Conservation (phyloP, 2,329 filamentous ascomycete genomes). For the Fusarium siculi region DNA sequence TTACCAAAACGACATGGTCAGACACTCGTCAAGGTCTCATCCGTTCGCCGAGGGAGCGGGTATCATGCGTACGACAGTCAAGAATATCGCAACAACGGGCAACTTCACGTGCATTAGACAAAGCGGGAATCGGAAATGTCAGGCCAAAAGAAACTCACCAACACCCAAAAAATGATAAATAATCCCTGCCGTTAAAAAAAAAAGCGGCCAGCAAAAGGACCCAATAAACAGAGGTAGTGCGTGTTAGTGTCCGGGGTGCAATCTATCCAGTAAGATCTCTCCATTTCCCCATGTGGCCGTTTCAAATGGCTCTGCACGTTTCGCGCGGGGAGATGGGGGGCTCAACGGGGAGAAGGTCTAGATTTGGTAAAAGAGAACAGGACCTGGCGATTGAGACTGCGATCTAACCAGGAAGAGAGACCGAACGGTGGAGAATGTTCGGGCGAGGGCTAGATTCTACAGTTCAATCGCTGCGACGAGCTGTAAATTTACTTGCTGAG, state of each 20-base stretch:
- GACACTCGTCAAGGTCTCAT: neutral
- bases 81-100: neutral
- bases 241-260: neutral
- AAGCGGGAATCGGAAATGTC: constrained; percentile 5
- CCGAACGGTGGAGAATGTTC: constrained; percentile 24
- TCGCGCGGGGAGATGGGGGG: neutral
- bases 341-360: constrained; percentile 8
- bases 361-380: neutral
- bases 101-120: constrained; percentile 5
- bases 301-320: constrained; percentile 18
- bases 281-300: constrained; percentile 35
- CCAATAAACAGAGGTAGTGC: neutral
- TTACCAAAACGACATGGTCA: constrained; percentile 6
- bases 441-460: neutral
- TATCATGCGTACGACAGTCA: neutral
- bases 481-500: neutral
- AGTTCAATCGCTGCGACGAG: neutral
- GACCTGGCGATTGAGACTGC: neutral
- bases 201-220: neutral
- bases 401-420: constrained; percentile 26
- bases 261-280: constrained; percentile 23
- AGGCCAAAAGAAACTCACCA: neutral
- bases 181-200: neutral
- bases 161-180: neutral
- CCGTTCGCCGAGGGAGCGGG: neutral